phyloP scores from a whole-genome alignment of 495 filamentous ascomycete species.

The Letharia lupina region DNA sequence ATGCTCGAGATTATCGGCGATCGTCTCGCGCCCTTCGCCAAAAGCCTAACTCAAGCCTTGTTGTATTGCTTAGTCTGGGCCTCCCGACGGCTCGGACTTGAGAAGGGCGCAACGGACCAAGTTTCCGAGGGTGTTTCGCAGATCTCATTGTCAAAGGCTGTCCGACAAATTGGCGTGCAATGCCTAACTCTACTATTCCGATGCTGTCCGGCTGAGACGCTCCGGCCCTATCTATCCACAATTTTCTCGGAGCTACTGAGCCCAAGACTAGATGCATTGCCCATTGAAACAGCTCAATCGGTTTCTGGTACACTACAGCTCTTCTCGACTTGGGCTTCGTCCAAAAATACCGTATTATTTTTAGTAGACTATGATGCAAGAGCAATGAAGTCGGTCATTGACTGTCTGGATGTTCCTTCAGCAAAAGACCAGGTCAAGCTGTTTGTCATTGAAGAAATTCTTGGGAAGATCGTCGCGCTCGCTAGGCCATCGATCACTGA shows the following conservation, averaged over 20 bases:
- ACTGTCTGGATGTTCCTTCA: constrained; percentile 62
- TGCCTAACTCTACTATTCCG: constrained; percentile 71
- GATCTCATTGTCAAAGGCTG: constrained; percentile 48
- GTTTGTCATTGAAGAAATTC: constrained; percentile 64
- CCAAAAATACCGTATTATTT: constrained; percentile 57
- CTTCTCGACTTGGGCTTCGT: constrained; percentile 68
- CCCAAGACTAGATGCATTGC: constrained; percentile 68
- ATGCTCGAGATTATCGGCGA: constrained; percentile 73
- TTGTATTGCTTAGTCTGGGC: constrained; percentile 70
- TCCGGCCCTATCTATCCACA: constrained; percentile 57
- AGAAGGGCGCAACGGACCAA: constrained; percentile 30
- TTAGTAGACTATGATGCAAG: constrained; percentile 54
- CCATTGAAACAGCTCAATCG: constrained; percentile 79
- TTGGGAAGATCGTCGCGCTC: constrained; percentile 55
- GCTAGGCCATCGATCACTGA: constrained; percentile 42
- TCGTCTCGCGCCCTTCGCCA: constrained; percentile 52
- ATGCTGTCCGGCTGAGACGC: constrained; percentile 54
- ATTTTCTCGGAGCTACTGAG: constrained; percentile 69
- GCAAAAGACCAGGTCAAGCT: constrained; percentile 82
- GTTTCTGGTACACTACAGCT: constrained; percentile 75
- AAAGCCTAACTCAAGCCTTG: constrained; percentile 59
- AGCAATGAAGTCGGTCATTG: constrained; percentile 59
- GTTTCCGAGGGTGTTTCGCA: not conserved
- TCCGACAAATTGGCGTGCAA: constrained; percentile 67
- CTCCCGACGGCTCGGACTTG: constrained; percentile 43